Conservation (phyloP, 2,329 filamentous ascomycete species). For the Xylariales sp. region DNA sequence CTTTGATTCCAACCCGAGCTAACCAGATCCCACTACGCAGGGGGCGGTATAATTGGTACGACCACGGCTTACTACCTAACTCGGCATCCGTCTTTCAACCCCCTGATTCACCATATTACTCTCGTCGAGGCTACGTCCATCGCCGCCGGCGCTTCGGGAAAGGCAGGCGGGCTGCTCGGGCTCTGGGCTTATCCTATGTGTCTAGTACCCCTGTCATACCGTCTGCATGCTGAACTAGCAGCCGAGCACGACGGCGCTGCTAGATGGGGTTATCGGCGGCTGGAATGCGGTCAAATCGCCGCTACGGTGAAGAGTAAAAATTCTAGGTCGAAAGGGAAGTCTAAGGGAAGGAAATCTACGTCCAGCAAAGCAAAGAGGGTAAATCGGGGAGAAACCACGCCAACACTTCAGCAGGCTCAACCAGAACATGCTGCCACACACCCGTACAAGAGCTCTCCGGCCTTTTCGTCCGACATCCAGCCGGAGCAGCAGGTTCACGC, state of each 20-base stretch:
- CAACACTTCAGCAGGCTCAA: conserved; percentile 12
- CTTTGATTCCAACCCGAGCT: conserved; percentile 23
- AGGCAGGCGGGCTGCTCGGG: conserved; percentile 90
- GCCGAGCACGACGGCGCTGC: conserved; percentile 81
- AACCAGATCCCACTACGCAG: conserved; percentile 55
- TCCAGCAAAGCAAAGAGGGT: conserved; percentile 43
- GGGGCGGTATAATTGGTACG: conserved; percentile 92
- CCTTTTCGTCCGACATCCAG: conserved; percentile 5
- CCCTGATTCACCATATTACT: conserved; percentile 79
- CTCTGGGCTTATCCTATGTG: conserved; percentile 90
- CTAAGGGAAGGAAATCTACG: conserved; percentile 45
- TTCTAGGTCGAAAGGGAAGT: conserved; percentile 37
- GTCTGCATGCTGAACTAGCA: conserved; percentile 85
- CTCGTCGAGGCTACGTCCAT: conserved; percentile 87
- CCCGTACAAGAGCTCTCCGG: conserved; percentile 1
- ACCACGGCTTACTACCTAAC: conserved; percentile 93
- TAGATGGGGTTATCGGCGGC: conserved; percentile 85
- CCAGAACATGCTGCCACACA: conserved; percentile 8
- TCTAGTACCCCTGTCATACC: conserved; percentile 87
- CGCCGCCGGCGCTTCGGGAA: conserved; percentile 92
- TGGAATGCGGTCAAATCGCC: conserved; percentile 75
- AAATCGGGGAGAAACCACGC: conserved; percentile 47
- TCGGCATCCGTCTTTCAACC: conserved; percentile 83
- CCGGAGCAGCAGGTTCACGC: conserved; percentile 35
- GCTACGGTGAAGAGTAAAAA: conserved; percentile 51